Base-by-base conservation (phyloP, 2,329 filamentous ascomycete genomes). In the Phyllosticta citriasiana region DNA sequence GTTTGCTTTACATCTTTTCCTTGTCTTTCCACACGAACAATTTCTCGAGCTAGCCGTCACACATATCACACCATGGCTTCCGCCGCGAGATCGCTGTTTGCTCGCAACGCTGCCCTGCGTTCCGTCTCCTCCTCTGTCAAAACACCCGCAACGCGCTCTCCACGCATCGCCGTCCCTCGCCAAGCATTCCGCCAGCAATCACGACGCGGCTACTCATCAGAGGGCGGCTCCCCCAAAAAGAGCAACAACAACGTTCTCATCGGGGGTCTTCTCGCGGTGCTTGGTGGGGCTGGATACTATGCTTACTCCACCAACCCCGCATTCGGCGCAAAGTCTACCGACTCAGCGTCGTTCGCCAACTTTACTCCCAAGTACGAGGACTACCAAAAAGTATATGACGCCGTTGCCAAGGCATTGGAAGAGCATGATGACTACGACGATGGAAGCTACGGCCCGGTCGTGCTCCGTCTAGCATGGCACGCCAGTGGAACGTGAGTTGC, bases 401-500 rank as follows among this genome's bases (percentile, higher is more conserved):
- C 87, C 71, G 86, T 97, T 68, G 92, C 93, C 60, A 77, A 80
- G 71, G 82, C 82, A 64, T 80, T 97, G 60, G 87, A 94, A 76
- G 89, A 97, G 78, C 86, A 96, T 73, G 90, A 94, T 68, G 88
- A 97, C 67, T 97, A 97, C 74, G 93, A 97, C 71, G 93, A 99
- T 75, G 93, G 94, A 68, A 94, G 88, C 79, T 97, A 95, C 73
- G 93, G 91, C 62, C 94, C 93, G 27, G 91, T 97, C 64, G 81
- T 97, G 61, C 78, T 97, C 65, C 86, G 93, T 70, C 84, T 97
- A 67, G 93, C 91, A 64, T 97, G 94, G 93, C 94, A 97, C 79
- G 86, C 88, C 66, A 91, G 87, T 68, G 93, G 93, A 68, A 99
- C 93, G 71, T 75, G 62, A 69, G 72, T 72, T 62, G 10, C 26